A percentile compares a stretch with the other conserved stretches of the same genome.
Conservation (phyloP, 768 basidiomycete genomes). For the Lactarius tabidus region DNA sequence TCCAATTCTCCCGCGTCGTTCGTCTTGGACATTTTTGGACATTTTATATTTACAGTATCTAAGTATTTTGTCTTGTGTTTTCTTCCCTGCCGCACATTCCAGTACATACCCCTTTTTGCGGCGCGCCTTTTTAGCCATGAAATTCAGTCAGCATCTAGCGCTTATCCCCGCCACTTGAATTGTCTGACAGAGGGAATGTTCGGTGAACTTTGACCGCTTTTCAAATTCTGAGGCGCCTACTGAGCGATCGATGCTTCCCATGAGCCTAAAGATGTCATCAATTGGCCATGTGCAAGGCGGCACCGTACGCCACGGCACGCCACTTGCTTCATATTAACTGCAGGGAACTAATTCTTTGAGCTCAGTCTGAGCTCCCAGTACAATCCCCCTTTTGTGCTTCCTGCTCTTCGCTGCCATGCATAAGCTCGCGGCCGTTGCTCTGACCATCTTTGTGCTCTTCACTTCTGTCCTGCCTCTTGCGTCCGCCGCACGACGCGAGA, state of each 20-base stretch:
- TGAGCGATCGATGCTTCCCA: neutral
- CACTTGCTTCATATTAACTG: neutral
- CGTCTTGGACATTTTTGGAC: neutral
- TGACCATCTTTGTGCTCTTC: constrained; percentile 1
- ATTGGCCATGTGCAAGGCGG: neutral
- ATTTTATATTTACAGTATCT: neutral
- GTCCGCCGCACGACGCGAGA: neutral
- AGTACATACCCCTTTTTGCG: neutral
- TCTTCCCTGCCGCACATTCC: neutral
- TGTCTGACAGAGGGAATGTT: neutral
- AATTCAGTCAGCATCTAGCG: neutral
- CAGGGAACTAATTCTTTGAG: neutral
- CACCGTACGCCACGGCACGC: neutral
- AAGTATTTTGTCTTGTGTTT: neutral
- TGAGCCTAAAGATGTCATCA: neutral
- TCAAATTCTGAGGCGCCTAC: neutral
- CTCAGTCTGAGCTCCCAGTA: neutral
- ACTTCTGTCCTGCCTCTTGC: constrained; percentile 4
- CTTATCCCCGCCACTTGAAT: neutral
- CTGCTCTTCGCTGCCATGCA: neutral
- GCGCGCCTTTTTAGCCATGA: neutral
- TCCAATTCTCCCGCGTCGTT: no score
- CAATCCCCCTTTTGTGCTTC: neutral
- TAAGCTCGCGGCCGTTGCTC: neutral
- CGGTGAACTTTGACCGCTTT: neutral